Percentiles rank a stretch among this genome's conserved stretches.
phyloP scores from a whole-genome alignment of 1,284 basidiomycete species.

The Cryptococcus wingfieldii region DNA sequence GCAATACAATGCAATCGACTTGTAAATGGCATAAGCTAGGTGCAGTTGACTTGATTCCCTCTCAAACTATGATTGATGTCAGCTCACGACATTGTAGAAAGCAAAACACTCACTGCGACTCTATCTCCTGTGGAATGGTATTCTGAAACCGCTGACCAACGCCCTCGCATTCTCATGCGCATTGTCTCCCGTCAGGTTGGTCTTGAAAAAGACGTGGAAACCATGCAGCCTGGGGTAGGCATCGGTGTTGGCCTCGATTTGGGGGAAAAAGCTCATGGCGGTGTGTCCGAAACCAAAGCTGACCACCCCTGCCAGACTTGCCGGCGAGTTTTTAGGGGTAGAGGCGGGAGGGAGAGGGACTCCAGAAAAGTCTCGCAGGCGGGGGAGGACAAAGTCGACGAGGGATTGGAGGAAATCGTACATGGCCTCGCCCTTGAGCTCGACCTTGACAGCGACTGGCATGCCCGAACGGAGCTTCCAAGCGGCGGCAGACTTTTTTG shows the following conservation, averaged over 20 bases:
- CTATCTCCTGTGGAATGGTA: slow-evolving; percentile 62
- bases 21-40: background rate
- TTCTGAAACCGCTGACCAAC: slow-evolving; percentile 79
- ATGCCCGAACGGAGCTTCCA: slow-evolving; percentile 79
- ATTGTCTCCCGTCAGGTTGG: slow-evolving; percentile 73
- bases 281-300: slow-evolving; percentile 77
- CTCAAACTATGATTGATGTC: background rate
- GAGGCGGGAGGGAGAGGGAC: slow-evolving; percentile 66
- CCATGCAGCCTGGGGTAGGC: slow-evolving; percentile 77
- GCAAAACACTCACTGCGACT: background rate
- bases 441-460: slow-evolving; percentile 84
- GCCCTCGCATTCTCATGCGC: slow-evolving; percentile 81
- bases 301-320: slow-evolving; percentile 79
- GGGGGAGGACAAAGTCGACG: slow-evolving; percentile 89
- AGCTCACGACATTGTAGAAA: background rate
- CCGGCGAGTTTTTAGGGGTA: slow-evolving; percentile 57
- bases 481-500: slow-evolving; percentile 73
- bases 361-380: slow-evolving; percentile 85
- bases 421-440: slow-evolving; percentile 83
- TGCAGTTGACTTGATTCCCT: background rate
- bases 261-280: slow-evolving; percentile 88
- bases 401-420: slow-evolving; percentile 88
- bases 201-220: slow-evolving; percentile 87
- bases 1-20: too few relatives aligned
- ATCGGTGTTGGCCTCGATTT: slow-evolving; percentile 88